These are phyloP conservation scores for Piper longum DNA, from an alignment of 164 flowering plant species.

Conservation along the genomic window DNA sequence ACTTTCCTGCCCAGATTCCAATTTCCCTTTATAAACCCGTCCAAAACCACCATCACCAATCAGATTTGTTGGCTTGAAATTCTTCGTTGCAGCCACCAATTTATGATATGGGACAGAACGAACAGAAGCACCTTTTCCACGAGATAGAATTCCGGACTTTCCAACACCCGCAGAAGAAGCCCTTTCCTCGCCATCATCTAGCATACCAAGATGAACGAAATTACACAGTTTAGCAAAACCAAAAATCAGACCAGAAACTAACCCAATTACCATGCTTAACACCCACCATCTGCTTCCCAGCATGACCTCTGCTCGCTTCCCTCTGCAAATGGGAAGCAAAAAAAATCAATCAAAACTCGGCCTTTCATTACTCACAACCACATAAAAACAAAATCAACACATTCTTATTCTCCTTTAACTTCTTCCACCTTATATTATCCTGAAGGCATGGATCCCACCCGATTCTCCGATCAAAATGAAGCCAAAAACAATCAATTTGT, in stretches of 20 bases:
- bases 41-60: constrained; percentile 91
- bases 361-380: no score
- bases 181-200: constrained; percentile 20
- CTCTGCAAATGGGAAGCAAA: not conserved
- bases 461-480: no score
- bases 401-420: no score
- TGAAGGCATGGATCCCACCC: no score
- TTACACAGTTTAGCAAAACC: no score
- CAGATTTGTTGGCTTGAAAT: constrained; percentile 45
- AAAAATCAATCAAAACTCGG: not conserved
- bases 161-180: constrained; percentile 7
- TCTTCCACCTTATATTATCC: no score
- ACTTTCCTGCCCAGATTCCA: constrained; percentile 48
- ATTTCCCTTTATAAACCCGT: constrained; percentile 58
- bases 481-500: no score
- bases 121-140: constrained; percentile 17
- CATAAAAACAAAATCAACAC: no score
- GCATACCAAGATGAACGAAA: constrained; percentile 1
- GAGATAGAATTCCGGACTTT: constrained; percentile 2
- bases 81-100: constrained; percentile 48
- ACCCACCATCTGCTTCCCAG: not conserved
- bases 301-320: not conserved
- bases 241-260: not conserved
- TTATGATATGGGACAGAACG: constrained; percentile 57
- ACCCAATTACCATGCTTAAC: not conserved